These are phyloP conservation scores for Trametes pubescens DNA, from an alignment of 1,284 basidiomycete species.

Conservation along the genomic window DNA sequence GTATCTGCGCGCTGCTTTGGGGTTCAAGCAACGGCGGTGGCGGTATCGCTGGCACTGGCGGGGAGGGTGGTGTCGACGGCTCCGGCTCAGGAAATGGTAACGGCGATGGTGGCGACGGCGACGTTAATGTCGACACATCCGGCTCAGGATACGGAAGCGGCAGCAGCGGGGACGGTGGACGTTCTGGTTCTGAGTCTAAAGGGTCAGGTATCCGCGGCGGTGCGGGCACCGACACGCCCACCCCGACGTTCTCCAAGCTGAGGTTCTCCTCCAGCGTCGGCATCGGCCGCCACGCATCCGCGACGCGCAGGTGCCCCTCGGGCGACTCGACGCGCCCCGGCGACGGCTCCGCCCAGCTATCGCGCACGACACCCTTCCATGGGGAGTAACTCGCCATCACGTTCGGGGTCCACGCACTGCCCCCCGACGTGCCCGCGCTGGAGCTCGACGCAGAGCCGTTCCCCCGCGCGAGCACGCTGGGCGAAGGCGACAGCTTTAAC, in stretches of 20 bases:
- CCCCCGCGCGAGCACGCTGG: conserved; percentile 1
- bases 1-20: no score
- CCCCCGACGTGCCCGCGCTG: background rate
- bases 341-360: background rate
- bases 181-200: background rate
- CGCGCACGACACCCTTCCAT: conserved; percentile 28
- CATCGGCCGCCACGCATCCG: conserved; percentile 32
- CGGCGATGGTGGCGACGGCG: background rate
- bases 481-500: background rate
- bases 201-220: conserved; percentile 7
- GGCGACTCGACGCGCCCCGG: conserved; percentile 19
- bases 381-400: conserved; percentile 31
- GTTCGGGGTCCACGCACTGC: conserved; percentile 29
- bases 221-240: conserved; percentile 20
- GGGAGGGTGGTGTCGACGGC: background rate
- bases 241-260: conserved; percentile 11
- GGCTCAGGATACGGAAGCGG: background rate
- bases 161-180: no score
- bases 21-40: background rate
- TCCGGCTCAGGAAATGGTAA: background rate
- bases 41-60: background rate
- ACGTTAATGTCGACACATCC: no score
- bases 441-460: conserved; percentile 17
- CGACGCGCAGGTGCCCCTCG: conserved; percentile 22
- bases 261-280: conserved; percentile 26